These are phyloP conservation scores for Populus nigra DNA, from an alignment of 345 rosid genomes.

Conservation along the genomic window DNA sequence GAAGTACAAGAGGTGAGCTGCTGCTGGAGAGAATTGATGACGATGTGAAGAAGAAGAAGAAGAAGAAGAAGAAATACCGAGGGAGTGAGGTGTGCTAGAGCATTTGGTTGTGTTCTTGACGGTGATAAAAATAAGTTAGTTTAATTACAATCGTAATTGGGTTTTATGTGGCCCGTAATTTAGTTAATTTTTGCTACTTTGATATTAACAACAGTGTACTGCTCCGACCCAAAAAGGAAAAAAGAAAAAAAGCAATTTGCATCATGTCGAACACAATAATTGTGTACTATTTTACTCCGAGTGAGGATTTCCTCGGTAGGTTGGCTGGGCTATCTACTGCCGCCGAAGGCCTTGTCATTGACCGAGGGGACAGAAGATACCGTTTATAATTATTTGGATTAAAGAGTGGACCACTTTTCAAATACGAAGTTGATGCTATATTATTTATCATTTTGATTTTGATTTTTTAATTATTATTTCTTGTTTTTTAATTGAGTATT, in stretches of 20 bases:
- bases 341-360: too few species aligned
- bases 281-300: too few species aligned
- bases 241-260: background rate
- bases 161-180: background rate
- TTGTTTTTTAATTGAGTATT: too few species aligned
- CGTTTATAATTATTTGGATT: too few species aligned
- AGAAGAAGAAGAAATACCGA: background rate
- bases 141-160: background rate
- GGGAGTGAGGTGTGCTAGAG: background rate
- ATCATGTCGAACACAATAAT: background rate
- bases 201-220: too few species aligned
- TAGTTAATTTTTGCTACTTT: background rate
- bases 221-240: too few species aligned
- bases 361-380: too few species aligned
- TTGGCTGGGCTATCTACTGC: too few species aligned
- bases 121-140: background rate
- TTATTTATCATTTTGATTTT: too few species aligned
- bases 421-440: too few species aligned
- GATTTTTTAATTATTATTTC: too few species aligned
- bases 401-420: too few species aligned
- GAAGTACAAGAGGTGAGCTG: constrained; percentile 10
- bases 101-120: background rate
- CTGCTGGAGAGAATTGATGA: background rate
- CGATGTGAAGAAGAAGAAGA: background rate
- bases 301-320: background rate